phyloP scores from a whole-genome alignment of 2,329 filamentous ascomycete species.

The Pestalotiopsis sp. region DNA sequence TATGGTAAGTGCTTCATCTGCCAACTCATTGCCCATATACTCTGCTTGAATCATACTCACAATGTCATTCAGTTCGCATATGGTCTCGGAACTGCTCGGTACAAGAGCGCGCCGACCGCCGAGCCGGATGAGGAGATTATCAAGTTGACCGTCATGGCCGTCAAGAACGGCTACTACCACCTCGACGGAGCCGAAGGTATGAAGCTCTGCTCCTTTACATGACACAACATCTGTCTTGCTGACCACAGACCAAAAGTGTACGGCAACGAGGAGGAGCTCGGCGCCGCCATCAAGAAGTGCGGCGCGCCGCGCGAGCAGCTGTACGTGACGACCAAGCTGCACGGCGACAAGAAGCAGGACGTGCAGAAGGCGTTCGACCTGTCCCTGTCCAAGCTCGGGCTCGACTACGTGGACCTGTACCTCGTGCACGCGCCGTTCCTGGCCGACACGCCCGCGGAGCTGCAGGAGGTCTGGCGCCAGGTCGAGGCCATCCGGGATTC shows the following conservation, averaged over 20 bases:
- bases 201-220: neutral
- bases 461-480: conserved; percentile 64
- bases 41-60: conserved; percentile 5
- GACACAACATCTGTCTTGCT: neutral
- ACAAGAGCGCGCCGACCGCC: conserved; percentile 53
- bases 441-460: conserved; percentile 46
- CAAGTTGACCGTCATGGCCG: conserved; percentile 59
- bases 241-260: conserved; percentile 46
- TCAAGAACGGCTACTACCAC: conserved; percentile 71
- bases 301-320: conserved; percentile 68
- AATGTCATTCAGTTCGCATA: conserved; percentile 61
- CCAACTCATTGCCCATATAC: neutral
- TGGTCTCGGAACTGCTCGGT: conserved; percentile 70
- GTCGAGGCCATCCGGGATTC: conserved; percentile 68
- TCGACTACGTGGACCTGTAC: conserved; percentile 75
- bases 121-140: conserved; percentile 58
- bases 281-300: conserved; percentile 68
- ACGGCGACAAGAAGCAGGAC: conserved; percentile 40
- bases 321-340: conserved; percentile 67
- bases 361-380: conserved; percentile 55
- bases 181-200: conserved; percentile 74
- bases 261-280: conserved; percentile 70
- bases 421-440: conserved; percentile 63
- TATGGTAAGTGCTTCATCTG: conserved; percentile 47
- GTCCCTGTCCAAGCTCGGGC: conserved; percentile 65